Conservation (phyloP, 371 early-diverging fungal species). For the Lichtheimia corymbifera region DNA sequence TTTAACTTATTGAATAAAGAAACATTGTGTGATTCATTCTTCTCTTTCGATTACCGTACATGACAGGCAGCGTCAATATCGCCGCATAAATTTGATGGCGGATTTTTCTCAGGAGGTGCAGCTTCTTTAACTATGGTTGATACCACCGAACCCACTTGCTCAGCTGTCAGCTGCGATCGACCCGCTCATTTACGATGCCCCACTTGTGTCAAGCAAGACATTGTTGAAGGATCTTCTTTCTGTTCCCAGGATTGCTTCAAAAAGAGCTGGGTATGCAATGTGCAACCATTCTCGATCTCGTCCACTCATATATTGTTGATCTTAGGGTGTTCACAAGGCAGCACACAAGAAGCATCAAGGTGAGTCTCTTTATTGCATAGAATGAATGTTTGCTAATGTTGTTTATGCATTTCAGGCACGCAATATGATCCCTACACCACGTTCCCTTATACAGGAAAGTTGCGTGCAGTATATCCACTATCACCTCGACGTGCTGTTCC, state of each 20-base stretch:
- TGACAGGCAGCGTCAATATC: no score
- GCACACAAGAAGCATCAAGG: slow-evolving; percentile 25
- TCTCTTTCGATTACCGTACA: no score
- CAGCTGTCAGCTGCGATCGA: slow-evolving; percentile 63
- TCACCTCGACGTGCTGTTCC: slow-evolving; percentile 78
- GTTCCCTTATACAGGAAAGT: slow-evolving; percentile 77
- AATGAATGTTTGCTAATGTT: slow-evolving; percentile 6
- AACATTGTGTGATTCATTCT: no score
- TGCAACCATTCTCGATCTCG: background rate
- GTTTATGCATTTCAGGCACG: slow-evolving; percentile 10
- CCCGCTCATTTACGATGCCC: slow-evolving; percentile 85
- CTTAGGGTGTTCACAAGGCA: slow-evolving; percentile 58
- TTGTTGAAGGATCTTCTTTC: slow-evolving; percentile 68
- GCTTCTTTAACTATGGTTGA: background rate
- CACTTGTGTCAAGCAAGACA: slow-evolving; percentile 78
- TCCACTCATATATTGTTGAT: background rate
- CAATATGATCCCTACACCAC: slow-evolving; percentile 83
- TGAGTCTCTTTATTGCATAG: slow-evolving; percentile 12
- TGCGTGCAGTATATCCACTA: slow-evolving; percentile 88
- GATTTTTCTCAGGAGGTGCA: no score
- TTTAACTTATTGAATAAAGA: no score
- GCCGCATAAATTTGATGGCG: no score
- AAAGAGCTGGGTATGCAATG: slow-evolving; percentile 67
- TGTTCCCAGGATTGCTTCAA: slow-evolving; percentile 93
- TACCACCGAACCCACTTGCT: slow-evolving; percentile 5